Conservation (phyloP, 257 asterid species). For the Solanum peruvianum region DNA sequence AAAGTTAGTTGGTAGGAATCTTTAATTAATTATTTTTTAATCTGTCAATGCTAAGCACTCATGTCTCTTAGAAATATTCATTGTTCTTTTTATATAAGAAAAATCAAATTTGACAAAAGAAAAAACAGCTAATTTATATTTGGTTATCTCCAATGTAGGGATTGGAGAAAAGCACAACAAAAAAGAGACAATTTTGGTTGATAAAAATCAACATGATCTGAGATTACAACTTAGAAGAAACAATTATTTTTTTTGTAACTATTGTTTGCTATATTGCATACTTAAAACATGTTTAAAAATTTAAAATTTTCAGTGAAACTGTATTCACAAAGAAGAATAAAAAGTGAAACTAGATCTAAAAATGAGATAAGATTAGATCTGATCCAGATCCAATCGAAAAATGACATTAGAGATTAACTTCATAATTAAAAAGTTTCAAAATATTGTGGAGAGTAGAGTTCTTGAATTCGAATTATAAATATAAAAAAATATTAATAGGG, state of each 20-base stretch:
- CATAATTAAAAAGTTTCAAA: neutral
- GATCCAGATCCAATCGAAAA: neutral
- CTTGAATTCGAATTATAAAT: rapidly evolving
- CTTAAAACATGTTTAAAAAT: neutral
- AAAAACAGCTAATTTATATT: neutral
- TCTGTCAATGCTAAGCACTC: neutral
- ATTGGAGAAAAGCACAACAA: neutral
- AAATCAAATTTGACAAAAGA: neutral
- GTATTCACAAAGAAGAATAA: neutral
- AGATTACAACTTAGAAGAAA: neutral
- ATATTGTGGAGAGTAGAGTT: neutral
- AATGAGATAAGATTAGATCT: neutral
- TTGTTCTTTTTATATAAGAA: neutral
- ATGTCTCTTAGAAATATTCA: neutral
- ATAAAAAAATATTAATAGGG: too few species aligned
- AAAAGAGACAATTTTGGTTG: neutral
- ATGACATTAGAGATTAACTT: neutral
- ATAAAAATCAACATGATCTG: neutral
- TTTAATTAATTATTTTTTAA: neutral
- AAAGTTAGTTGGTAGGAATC: neutral
- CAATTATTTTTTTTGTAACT: neutral
- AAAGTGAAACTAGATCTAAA: neutral
- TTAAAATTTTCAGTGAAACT: neutral
- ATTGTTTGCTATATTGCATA: neutral
- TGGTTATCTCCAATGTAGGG: neutral